These are phyloP conservation scores for Cladobotryum protrusum DNA, from an alignment of 2,329 filamentous ascomycete genomes.

Conservation along the genomic window DNA sequence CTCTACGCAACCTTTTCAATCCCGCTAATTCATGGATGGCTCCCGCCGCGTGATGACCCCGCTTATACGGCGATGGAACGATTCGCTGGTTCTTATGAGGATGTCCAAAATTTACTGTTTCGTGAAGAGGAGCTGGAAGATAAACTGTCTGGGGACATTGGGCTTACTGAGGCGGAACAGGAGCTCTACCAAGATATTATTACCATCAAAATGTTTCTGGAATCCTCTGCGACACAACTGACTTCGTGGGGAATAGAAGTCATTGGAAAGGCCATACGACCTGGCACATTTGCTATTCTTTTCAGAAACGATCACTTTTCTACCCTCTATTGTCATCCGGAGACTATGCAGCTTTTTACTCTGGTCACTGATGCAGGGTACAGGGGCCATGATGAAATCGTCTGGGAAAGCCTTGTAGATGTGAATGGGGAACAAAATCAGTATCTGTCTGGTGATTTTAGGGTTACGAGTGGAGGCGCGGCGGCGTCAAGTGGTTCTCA, in stretches of 20 bases:
- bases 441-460: constrained; percentile 87
- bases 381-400: constrained; percentile 77
- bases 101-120: constrained; percentile 83
- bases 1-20: constrained; percentile 86
- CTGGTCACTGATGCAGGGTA: constrained; percentile 93
- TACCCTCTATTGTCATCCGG: constrained; percentile 83
- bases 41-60: constrained; percentile 61
- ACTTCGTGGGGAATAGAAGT: constrained; percentile 74
- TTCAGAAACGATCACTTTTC: constrained; percentile 98
- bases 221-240: constrained; percentile 75
- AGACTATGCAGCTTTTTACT: constrained; percentile 67
- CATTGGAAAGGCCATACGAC: constrained; percentile 61
- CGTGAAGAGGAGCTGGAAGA: constrained; percentile 81
- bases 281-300: constrained; percentile 79
- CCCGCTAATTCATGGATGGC: constrained; percentile 88
- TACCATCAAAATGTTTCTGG: constrained; percentile 77
- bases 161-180: constrained; percentile 68
- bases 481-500: constrained; percentile 13
- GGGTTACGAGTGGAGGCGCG: constrained; percentile 59
- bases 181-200: constrained; percentile 75
- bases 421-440: constrained; percentile 77
- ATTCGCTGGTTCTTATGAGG: constrained; percentile 80
- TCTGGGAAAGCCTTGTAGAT: constrained; percentile 92
- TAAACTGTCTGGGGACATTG: constrained; percentile 50
- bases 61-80: constrained; percentile 65